Base-by-base conservation (phyloP, 306 rosid genomes). In the Inga leiocalycina region DNA sequence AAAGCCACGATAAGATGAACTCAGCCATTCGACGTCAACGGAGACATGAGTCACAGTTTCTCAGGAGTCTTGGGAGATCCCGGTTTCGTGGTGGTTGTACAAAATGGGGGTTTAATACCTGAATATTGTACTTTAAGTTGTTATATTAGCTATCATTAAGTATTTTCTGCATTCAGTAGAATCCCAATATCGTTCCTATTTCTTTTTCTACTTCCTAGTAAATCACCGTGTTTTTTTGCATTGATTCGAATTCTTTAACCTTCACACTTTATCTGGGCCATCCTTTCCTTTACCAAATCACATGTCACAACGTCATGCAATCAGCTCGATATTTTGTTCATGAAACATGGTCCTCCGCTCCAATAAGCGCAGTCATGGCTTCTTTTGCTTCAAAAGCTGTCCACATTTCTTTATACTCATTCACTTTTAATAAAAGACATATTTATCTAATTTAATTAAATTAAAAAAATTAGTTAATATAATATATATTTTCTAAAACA, bases 1-100 rank as follows among this genome's bases (percentile, higher is more conserved):
- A 81, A 87, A 62, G 61, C 15, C 49, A 76, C 79, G 24, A 8
- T 16, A 2, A 77, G 80, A 86, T 80, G 79, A 78, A 87, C 35
- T 70, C 73, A 66, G 56, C 56, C 32, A 24, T 79, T 81, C 75
- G 43, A 74, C 84, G 64, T 77, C 69, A 43, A 80, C 74, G 74
- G 83, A 69, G 81, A 75, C 70, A 75, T 72, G 70, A 84, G 78
- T 65, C 86, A 79, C 49, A 62, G 75, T 75, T 71, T 78, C 72
- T 68, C 51, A 54, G 46, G 44, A 56, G 67, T 56, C 17, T 48
- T 39, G 30, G 54, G 65, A 67, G 51, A 75, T 85, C 78, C 45
- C 69, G 34, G 81, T 86, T 74, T 34, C 46, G 76, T 32, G 83
- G 89, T 78, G 89, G 77, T 80, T 87, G 88, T 87, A 85, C 84